These are phyloP conservation scores for Suillus plorans DNA, from an alignment of 768 basidiomycete species.

Conservation along the genomic window DNA sequence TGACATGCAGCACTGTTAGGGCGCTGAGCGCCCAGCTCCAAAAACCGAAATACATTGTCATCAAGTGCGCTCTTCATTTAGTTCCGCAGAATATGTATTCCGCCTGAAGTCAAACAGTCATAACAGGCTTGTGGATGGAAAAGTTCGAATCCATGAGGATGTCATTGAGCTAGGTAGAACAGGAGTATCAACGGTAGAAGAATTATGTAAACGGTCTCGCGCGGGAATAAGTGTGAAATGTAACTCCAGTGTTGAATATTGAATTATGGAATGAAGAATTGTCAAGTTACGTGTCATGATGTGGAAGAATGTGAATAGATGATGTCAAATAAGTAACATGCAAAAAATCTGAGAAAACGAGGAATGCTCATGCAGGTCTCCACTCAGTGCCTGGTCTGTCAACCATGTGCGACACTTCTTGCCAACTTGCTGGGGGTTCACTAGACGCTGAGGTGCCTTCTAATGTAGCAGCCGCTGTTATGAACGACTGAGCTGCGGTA, in stretches of 20 bases:
- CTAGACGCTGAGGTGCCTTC: conserved; percentile 55
- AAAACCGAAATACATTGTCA: background rate
- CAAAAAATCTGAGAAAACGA: conserved; percentile 18
- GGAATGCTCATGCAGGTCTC: conserved; percentile 38
- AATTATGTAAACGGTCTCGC: conserved; percentile 16
- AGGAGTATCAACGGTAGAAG: conserved; percentile 10
- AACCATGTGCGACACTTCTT: conserved; percentile 42
- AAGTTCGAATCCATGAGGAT: background rate
- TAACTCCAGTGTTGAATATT: conserved; percentile 2
- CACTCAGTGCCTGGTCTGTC: conserved; percentile 38
- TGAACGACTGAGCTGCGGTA: conserved; percentile 66
- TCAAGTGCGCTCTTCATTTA: background rate
- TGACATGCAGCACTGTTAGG: background rate
- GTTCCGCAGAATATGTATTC: background rate
- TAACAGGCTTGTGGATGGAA: background rate
- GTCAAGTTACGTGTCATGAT: conserved; percentile 5
- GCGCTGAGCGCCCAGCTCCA: background rate
- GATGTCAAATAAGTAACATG: conserved; percentile 33
- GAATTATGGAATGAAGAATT: conserved; percentile 1
- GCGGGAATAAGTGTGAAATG: conserved; percentile 5
- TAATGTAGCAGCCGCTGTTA: conserved; percentile 63
- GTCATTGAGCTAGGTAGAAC: conserved; percentile 9
- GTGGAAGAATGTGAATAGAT: conserved; percentile 14
- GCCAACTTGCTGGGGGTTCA: conserved; percentile 49
- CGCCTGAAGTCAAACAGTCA: background rate